These are phyloP conservation scores for Yarrowia keelungensis DNA, from an alignment of 805 yeast species.

Conservation along the genomic window DNA sequence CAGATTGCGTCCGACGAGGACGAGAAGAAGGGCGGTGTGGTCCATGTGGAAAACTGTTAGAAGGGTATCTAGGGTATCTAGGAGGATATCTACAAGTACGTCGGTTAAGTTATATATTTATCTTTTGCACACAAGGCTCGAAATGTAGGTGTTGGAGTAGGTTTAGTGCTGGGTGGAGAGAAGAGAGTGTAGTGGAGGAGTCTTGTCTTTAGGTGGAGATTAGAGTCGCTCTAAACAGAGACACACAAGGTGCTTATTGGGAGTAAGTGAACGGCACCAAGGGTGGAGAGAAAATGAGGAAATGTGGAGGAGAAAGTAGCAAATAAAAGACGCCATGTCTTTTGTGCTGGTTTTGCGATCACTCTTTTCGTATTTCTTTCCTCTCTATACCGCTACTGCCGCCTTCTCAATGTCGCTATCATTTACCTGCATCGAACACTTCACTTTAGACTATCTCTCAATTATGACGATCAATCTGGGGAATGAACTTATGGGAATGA, in stretches of 20 bases:
- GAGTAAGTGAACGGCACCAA: neutral
- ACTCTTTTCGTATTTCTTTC: too few relatives aligned
- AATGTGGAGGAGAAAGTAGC: too few relatives aligned
- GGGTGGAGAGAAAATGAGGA: too few relatives aligned
- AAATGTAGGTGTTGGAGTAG: conserved; percentile 7
- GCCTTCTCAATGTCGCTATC: too few relatives aligned
- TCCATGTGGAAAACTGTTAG: conserved; percentile 29
- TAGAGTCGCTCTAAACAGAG: neutral
- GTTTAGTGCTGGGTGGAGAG: conserved; percentile 14
- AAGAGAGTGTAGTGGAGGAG: neutral
- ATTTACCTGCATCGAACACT: too few relatives aligned
- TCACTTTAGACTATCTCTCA: neutral
- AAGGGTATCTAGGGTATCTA: too few relatives aligned
- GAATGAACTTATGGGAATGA: neutral
- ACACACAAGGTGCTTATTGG: neutral
- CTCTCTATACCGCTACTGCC: too few relatives aligned
- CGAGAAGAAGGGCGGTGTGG: conserved; percentile 28
- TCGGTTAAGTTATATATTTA: conserved; percentile 10
- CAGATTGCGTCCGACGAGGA: conserved; percentile 20
- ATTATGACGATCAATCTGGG: conserved; percentile 7
- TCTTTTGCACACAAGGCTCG: neutral
- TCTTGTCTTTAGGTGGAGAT: neutral
- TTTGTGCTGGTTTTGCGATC: too few relatives aligned
- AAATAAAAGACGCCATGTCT: too few relatives aligned
- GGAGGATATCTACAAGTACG: too few relatives aligned